Evolutionary conservation across 176 grass and related monocot species (phyloP), one percentile per base, ranked within the genome.

Genomic region (Chrysopogon serrulatus): DNA sequence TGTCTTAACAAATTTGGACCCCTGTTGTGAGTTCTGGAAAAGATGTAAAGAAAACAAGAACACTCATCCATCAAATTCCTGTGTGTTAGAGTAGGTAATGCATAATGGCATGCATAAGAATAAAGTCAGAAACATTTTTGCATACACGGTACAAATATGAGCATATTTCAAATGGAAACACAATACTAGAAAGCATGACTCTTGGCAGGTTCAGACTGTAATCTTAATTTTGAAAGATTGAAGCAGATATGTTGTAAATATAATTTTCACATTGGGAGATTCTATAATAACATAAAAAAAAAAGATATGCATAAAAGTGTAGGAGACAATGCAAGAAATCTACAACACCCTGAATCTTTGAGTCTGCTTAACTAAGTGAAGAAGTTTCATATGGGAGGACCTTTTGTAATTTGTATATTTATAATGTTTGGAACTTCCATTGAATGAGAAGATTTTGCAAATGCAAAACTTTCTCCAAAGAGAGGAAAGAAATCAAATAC

Each of bases 1-100:
- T 92, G 96, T 85, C 91, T 92, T 94, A 98, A 91, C 84, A 94
- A 98, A 95, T 90, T 87, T 85, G 85, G 89, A 94, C 40, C 86
- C 87, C 77, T 87, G 91, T 90, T 81, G 93, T 95, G 84, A 98
- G 93, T 94, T 96, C 91, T 98, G 96, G 90, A 92, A 88, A 88
- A 91, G 87, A 89, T 71, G 49, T n/a, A 95, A 95, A 86, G 34
- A 86, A 45, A 92, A 83, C 76, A 81, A 73, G 27, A 73, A 79
- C 31, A 92, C 80, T 78, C 68, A 32, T 73, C 62, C 82, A 84
- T 89, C 63, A 95, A 88, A 88, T 75, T 85, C 72, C 8, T 73
- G 65, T 75, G 36, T 27, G 69, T 45, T 65, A 23, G 43, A 75
- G 60, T 69, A 83, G 40, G 45, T 60, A 61, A 56, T 69, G 53